Percentiles rank a stretch among this genome's conserved stretches.
These are phyloP conservation scores for Backusella westeae DNA, from an alignment of 192 early-diverging fungal genomes.

Conservation along the genomic window DNA sequence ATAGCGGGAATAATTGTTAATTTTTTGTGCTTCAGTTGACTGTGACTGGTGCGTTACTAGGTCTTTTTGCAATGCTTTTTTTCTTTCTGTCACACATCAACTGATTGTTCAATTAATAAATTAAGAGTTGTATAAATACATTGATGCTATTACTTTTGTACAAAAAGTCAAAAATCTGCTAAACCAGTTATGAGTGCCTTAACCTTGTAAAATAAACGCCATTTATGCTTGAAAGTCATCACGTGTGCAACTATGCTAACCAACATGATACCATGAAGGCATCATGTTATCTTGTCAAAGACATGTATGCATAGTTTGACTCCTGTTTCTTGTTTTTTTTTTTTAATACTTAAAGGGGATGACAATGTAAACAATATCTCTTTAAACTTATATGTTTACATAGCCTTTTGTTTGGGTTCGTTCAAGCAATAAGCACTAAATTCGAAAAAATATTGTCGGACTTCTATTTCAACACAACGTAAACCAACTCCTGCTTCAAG, in stretches of 20 bases:
- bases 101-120: not conserved
- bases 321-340: slow-evolving; percentile 4
- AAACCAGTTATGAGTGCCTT: not conserved
- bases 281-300: slow-evolving; percentile 5
- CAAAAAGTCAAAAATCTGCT: not conserved
- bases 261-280: not conserved
- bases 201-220: not conserved
- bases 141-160: not conserved
- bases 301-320: not conserved
- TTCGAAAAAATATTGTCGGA: not conserved
- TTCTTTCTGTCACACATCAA: not conserved
- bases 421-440: not conserved
- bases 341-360: not conserved
- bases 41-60: too few relatives aligned
- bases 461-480: not conserved
- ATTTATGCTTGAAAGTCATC: not conserved
- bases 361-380: too few relatives aligned
- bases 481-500: slow-evolving; percentile 11
- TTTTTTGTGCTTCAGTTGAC: too few relatives aligned
- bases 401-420: too few relatives aligned
- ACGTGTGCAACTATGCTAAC: not conserved
- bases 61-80: slow-evolving; percentile 20
- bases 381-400: not conserved
- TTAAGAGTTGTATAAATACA: not conserved
- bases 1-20: too few relatives aligned